Conservation (phyloP, 441 rosid species). For the Melastoma candidum region DNA sequence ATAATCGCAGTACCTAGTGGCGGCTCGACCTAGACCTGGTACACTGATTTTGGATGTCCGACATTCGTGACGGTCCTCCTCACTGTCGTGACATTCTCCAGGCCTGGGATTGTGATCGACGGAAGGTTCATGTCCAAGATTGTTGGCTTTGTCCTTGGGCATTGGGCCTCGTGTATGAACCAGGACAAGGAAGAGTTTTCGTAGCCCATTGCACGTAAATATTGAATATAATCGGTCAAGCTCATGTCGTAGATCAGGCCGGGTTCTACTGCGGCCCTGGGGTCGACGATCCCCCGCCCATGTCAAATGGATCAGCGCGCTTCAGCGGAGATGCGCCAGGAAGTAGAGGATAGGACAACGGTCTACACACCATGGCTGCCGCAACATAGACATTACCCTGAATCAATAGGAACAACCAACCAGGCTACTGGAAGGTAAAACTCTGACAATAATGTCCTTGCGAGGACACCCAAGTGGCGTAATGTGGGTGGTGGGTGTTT, state of each 20-base stretch:
- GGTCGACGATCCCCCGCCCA: conserved; percentile 36
- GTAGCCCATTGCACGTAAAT: too few relatives aligned
- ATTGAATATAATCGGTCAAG: too few relatives aligned
- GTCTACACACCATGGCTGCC: too few relatives aligned
- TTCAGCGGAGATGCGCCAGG: conserved; percentile 29
- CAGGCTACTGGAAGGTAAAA: too few relatives aligned
- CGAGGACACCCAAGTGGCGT: too few relatives aligned
- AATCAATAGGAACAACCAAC: too few relatives aligned
- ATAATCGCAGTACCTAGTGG: conserved; percentile 20
- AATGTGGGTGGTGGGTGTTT: too few relatives aligned
- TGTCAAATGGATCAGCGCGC: conserved; percentile 42
- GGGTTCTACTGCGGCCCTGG: conserved; percentile 28
- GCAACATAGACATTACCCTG: too few relatives aligned
- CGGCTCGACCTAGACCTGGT: conserved; percentile 14
- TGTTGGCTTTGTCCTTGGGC: too few relatives aligned
- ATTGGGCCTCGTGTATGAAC: too few relatives aligned
- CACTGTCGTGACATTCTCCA: conserved; percentile 10
- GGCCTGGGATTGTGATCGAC: conserved; percentile 23
- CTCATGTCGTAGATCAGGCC: conserved; percentile 30
- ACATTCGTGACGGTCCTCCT: conserved; percentile 26
- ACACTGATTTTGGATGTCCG: conserved; percentile 7
- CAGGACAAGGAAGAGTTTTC: too few relatives aligned
- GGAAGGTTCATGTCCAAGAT: conserved; percentile 19
- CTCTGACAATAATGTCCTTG: conserved; percentile 24
- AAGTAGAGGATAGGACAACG: too few relatives aligned